Evolutionary conservation across 2,329 filamentous ascomycete species (phyloP).

Genomic region (Pezicula radicicola): DNA sequence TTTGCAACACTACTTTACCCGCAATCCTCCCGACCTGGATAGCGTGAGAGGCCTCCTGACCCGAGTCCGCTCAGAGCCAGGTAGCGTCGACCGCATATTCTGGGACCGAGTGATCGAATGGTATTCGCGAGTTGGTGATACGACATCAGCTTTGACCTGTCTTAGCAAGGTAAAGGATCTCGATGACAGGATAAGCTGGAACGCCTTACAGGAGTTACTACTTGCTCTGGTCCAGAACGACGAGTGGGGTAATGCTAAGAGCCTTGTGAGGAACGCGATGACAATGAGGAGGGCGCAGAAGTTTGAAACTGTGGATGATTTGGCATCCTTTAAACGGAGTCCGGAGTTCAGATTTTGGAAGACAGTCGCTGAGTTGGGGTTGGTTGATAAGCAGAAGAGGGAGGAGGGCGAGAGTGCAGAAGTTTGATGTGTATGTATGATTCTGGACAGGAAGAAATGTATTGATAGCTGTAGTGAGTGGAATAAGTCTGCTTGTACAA

Average conservation of each 20-base stretch:
- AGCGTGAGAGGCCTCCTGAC: constrained; percentile 59
- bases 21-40: constrained; percentile 53
- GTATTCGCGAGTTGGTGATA: constrained; percentile 54
- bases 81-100: constrained; percentile 51
- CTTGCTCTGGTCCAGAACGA: constrained; percentile 23
- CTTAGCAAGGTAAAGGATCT: constrained; percentile 40
- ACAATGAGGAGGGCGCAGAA: constrained; percentile 19
- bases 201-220: constrained; percentile 22
- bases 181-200: constrained; percentile 20
- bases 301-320: constrained; percentile 13
- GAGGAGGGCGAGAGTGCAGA: neutral
- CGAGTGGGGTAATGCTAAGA: constrained; percentile 26
- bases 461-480: too few relatives aligned
- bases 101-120: constrained; percentile 70
- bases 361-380: constrained; percentile 20
- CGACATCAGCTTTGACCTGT: constrained; percentile 44
- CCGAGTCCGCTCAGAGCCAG: constrained; percentile 32
- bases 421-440: neutral
- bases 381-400: constrained; percentile 5
- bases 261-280: constrained; percentile 25
- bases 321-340: constrained; percentile 8
- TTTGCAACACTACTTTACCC: constrained; percentile 62
- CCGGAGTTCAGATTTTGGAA: constrained; percentile 26
- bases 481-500: too few relatives aligned
- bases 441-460: neutral